Conservation (phyloP, 2,329 filamentous ascomycete genomes). For the Cryphonectria radicalis region DNA sequence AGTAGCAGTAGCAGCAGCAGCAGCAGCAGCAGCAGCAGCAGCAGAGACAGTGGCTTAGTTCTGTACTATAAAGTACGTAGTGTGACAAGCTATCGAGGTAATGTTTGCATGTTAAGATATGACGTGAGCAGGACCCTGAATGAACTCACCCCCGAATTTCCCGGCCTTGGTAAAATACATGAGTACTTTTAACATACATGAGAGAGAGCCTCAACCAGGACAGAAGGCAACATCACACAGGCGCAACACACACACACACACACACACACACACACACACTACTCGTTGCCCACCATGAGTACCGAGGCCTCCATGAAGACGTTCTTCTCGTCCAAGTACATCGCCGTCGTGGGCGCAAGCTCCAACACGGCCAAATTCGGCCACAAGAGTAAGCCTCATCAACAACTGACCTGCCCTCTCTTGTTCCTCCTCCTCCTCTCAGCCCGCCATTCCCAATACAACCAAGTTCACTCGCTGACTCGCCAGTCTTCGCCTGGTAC, state of each 20-base stretch:
- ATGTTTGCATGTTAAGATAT: neutral
- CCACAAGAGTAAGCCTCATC: slow-evolving; percentile 71
- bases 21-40: too few relatives aligned
- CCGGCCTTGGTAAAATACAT: neutral
- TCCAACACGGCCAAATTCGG: slow-evolving; percentile 86
- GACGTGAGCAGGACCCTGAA: slow-evolving; percentile 18
- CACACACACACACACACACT: too few relatives aligned
- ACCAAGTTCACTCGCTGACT: too few relatives aligned
- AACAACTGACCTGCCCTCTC: too few relatives aligned
- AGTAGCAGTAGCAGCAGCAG: too few relatives aligned
- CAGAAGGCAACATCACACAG: neutral
- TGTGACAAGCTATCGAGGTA: neutral
- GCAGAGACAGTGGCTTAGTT: too few relatives aligned
- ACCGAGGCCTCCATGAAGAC: slow-evolving; percentile 73
- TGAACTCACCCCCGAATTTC: neutral
- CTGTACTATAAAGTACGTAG: too few relatives aligned
- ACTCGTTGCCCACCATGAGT: slow-evolving; percentile 47
- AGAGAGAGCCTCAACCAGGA: neutral
- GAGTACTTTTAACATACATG: too few relatives aligned
- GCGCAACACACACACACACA: neutral
- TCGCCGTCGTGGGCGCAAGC: slow-evolving; percentile 89
- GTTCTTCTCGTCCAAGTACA: slow-evolving; percentile 80
- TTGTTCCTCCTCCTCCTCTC: neutral
- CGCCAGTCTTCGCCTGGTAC: slow-evolving; percentile 87
- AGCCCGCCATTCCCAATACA: too few relatives aligned